Conservation (phyloP, 2,329 filamentous ascomycete genomes). For the Exutisphaerella laricina region DNA sequence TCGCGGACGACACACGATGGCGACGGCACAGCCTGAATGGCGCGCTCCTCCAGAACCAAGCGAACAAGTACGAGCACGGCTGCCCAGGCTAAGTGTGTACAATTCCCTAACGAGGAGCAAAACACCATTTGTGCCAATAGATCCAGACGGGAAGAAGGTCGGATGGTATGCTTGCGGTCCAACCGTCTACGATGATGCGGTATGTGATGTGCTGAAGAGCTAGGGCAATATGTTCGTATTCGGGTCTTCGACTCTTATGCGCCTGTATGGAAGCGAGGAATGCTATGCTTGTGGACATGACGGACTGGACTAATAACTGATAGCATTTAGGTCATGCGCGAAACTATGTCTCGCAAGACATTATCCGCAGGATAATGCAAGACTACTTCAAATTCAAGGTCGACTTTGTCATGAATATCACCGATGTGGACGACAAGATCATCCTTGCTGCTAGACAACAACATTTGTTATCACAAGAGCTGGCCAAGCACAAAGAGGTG, state of each 20-base stretch:
- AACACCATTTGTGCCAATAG: constrained; percentile 67
- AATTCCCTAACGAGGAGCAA: constrained; percentile 74
- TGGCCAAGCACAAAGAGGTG: constrained; percentile 44
- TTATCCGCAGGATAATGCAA: constrained; percentile 73
- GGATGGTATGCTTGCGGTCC: constrained; percentile 88
- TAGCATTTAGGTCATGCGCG: constrained; percentile 72
- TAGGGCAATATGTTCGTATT: not conserved
- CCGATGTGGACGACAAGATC: constrained; percentile 65
- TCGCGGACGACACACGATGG: constrained; percentile 7
- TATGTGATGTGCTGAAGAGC: constrained; percentile 1
- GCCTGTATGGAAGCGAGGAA: constrained; percentile 6
- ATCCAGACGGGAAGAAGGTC: constrained; percentile 61
- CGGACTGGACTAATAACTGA: constrained; percentile 6
- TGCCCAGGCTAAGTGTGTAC: constrained; percentile 64
- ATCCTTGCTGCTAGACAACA: constrained; percentile 67
- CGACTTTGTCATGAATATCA: constrained; percentile 89
- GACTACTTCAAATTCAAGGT: constrained; percentile 81
- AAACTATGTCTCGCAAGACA: constrained; percentile 88
- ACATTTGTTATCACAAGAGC: constrained; percentile 67
- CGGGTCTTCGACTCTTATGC: constrained; percentile 6
- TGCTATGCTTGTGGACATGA: not conserved
- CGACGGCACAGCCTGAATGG: constrained; percentile 30
- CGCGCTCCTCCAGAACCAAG: constrained; percentile 32
- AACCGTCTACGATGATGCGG: constrained; percentile 68
- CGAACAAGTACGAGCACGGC: constrained; percentile 18